Conservation (phyloP, 1,284 basidiomycete species). For the Austroboletus olivaceoglutinosus region DNA sequence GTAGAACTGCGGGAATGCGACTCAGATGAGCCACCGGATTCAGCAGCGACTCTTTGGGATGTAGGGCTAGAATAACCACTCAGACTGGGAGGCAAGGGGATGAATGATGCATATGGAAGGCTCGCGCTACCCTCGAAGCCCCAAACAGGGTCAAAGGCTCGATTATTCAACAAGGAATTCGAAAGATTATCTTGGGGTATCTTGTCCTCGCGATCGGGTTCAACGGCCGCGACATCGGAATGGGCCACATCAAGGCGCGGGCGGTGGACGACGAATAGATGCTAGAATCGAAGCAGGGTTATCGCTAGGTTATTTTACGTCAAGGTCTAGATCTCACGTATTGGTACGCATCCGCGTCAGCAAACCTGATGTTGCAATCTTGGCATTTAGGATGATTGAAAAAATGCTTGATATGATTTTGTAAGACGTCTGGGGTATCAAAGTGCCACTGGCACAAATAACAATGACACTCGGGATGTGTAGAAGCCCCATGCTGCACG, state of each 20-base stretch:
- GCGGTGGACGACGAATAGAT: constrained; percentile 28
- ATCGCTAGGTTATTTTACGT: neutral
- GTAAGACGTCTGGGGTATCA: constrained; percentile 27
- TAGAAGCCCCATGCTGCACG: constrained; percentile 28
- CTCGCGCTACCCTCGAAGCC: constrained; percentile 24
- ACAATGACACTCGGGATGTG: constrained; percentile 33
- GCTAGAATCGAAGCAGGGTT: constrained; percentile 14
- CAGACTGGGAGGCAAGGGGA: constrained; percentile 31
- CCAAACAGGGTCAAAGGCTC: constrained; percentile 26
- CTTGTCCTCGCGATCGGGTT: constrained; percentile 4
- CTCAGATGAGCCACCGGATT: constrained; percentile 11
- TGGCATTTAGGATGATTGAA: constrained; percentile 32
- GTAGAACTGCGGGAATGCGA: constrained; percentile 35
- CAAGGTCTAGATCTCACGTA: constrained; percentile 19
- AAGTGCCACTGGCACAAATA: constrained; percentile 36
- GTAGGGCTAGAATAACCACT: constrained; percentile 32
- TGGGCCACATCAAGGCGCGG: constrained; percentile 15
- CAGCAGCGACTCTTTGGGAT: constrained; percentile 25
- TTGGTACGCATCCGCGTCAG: constrained; percentile 33
- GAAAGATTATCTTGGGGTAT: constrained; percentile 1
- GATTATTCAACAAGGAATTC: constrained; percentile 8
- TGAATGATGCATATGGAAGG: constrained; percentile 28
- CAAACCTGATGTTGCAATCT: constrained; percentile 28
- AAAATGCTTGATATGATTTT: constrained; percentile 34
- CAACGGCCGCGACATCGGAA: neutral